Conservation (phyloP, 371 early-diverging fungal genomes). For the Gilbertella persicaria region DNA sequence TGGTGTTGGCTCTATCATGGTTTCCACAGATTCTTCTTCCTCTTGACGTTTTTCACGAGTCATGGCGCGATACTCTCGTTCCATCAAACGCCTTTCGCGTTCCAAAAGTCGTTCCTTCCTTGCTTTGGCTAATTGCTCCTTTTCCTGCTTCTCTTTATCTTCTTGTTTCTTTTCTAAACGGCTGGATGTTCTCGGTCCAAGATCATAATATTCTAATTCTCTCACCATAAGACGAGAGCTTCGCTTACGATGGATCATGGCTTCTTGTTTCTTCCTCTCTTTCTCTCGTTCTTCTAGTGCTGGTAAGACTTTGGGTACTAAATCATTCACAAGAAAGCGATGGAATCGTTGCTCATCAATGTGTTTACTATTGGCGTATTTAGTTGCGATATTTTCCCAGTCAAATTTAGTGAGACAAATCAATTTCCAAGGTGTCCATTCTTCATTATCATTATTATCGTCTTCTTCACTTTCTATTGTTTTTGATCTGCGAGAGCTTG, state of each 20-base stretch:
- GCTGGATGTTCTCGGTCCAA: conserved; percentile 24
- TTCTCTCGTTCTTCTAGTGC: conserved; percentile 59
- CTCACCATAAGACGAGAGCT: conserved; percentile 66
- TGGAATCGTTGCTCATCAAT: conserved; percentile 61
- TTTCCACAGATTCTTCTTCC: conserved; percentile 11
- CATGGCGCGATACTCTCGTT: conserved; percentile 31
- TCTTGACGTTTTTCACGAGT: conserved; percentile 36
- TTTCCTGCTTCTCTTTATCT: conserved; percentile 36
- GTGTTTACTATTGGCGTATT: conserved; percentile 55
- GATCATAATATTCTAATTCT: conserved; percentile 38
- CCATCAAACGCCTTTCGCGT: conserved; percentile 52
- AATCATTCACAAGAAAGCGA: conserved; percentile 51
- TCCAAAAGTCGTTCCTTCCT: conserved; percentile 53
- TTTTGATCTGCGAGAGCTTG: conserved; percentile 18
- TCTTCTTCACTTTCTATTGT: conserved; percentile 17
- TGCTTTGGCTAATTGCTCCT: conserved; percentile 42
- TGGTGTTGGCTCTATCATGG: background rate
- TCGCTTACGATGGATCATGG: conserved; percentile 62
- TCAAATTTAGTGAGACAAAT: conserved; percentile 58
- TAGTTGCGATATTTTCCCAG: conserved; percentile 62
- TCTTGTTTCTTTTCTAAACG: conserved; percentile 43
- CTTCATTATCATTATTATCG: conserved; percentile 35
- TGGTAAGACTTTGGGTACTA: conserved; percentile 61
- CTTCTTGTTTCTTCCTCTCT: conserved; percentile 52
- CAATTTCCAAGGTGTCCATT: conserved; percentile 49